phyloP scores from a whole-genome alignment of 768 basidiomycete species.

The Amanita rubescens region DNA sequence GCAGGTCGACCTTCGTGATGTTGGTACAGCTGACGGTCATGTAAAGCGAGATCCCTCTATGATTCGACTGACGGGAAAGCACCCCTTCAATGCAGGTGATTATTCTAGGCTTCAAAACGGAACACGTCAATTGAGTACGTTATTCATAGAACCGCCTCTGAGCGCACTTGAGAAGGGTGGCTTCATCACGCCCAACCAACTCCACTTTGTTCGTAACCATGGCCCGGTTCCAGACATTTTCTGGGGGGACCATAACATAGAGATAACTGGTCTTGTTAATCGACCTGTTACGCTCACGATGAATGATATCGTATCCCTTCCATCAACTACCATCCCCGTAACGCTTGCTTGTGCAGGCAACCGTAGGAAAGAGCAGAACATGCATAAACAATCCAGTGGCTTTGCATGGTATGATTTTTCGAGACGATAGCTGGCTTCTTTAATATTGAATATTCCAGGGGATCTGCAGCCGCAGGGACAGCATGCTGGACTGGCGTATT shows the following conservation, averaged over 20 bases:
- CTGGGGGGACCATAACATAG: conserved; percentile 12
- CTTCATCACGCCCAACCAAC: conserved; percentile 46
- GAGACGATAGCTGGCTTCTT: no score
- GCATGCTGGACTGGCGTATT: conserved; percentile 56
- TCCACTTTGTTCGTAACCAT: conserved; percentile 58
- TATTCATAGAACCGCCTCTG: neutral
- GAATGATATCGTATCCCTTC: conserved; percentile 27
- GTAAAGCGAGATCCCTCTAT: conserved; percentile 27
- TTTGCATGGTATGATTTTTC: conserved; percentile 33
- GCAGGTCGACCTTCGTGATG: conserved; percentile 3
- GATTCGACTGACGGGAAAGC: conserved; percentile 48
- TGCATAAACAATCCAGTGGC: conserved; percentile 47
- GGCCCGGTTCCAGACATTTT: conserved; percentile 47
- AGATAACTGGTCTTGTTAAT: neutral
- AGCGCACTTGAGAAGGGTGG: conserved; percentile 19
- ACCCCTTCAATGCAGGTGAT: conserved; percentile 56
- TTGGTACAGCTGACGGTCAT: conserved; percentile 20
- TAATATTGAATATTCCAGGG: conserved; percentile 10
- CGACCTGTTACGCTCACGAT: conserved; percentile 3
- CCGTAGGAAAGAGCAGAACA: conserved; percentile 59
- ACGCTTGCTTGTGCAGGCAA: conserved; percentile 63
- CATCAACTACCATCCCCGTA: conserved; percentile 42
- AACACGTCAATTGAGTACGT: conserved; percentile 21
- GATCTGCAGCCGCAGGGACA: conserved; percentile 42
- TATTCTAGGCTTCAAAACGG: conserved; percentile 28